A percentile compares a stretch with the other conserved stretches of the same genome.
These are phyloP conservation scores for Solanum etuberosum DNA, from an alignment of 257 asterid species.

Conservation along the genomic window DNA sequence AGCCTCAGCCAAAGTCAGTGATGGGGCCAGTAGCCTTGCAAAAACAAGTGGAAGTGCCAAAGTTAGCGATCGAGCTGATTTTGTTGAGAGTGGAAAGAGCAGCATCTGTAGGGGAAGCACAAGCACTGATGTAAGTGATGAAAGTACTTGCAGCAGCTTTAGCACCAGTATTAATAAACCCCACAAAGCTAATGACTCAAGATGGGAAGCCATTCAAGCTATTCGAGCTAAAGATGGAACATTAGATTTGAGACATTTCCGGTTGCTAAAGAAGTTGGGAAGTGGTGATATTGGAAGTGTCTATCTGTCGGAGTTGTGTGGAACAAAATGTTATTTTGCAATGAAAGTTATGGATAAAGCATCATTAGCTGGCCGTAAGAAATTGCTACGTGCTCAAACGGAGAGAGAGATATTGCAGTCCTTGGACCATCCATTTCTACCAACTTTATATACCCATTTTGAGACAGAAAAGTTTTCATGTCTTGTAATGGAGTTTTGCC, in stretches of 20 bases:
- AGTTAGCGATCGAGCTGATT: background rate
- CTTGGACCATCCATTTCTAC: slow-evolving; percentile 2
- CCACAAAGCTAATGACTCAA: background rate
- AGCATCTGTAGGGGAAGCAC: slow-evolving; percentile 1
- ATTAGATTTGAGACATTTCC: background rate
- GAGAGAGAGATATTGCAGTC: background rate
- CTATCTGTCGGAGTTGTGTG: background rate
- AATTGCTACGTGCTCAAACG: slow-evolving; percentile 1
- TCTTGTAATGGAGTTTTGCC: background rate
- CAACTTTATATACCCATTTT: background rate
- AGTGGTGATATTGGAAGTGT: slow-evolving; percentile 3
- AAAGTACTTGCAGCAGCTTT: background rate
- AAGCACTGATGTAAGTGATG: background rate
- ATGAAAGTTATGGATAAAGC: slow-evolving; percentile 1
- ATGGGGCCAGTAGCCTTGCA: background rate
- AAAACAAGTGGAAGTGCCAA: background rate
- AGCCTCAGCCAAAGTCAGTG: background rate
- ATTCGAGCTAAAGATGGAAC: background rate
- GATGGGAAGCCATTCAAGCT: slow-evolving; percentile 1
- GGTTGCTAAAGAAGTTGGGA: background rate
- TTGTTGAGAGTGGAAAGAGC: background rate
- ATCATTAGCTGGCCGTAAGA: background rate
- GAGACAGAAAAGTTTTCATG: background rate
- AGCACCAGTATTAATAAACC: background rate
- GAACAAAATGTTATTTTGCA: background rate